Evolutionary conservation across 148 eudicot genomes (phyloP).

Genomic region (Vaccinium vitisidaea): DNA sequence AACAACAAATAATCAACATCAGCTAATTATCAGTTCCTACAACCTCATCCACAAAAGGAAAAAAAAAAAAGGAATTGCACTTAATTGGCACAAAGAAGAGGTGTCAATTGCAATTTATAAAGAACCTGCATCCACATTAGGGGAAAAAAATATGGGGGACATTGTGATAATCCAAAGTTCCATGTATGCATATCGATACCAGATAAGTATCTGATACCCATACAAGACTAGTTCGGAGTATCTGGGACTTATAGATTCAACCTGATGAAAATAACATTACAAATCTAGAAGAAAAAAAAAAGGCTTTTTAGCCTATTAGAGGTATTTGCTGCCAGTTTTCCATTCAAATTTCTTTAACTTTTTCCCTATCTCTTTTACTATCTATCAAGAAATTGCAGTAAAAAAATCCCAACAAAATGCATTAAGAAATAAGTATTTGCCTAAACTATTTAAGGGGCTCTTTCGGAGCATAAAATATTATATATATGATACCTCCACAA

Average conservation of each 20-base stretch:
- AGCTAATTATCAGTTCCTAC: neutral
- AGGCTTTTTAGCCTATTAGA: neutral
- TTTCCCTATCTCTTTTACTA: neutral
- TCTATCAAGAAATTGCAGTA: neutral
- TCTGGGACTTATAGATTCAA: neutral
- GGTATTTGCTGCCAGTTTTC: neutral
- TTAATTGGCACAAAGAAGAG: neutral
- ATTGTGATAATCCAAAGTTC: neutral
- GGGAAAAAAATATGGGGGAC: neutral
- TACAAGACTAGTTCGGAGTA: too few relatives aligned
- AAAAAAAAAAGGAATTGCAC: neutral
- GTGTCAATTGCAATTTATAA: neutral
- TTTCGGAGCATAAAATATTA: neutral
- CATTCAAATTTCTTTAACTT: neutral
- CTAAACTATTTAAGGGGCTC: neutral
- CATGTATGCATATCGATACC: neutral
- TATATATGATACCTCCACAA: neutral
- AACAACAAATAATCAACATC: neutral
- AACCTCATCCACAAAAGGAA: neutral
- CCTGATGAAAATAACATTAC: neutral
- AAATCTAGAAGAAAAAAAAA: neutral
- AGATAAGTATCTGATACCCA: too few relatives aligned
- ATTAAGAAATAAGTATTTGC: neutral
- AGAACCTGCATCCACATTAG: neutral
- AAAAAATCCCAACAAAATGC: neutral